A percentile compares a stretch with the other conserved stretches of the same genome.
These are phyloP conservation scores for Chlorella sp. DNA, from an alignment of 139 green algal genomes.

Conservation along the genomic window DNA sequence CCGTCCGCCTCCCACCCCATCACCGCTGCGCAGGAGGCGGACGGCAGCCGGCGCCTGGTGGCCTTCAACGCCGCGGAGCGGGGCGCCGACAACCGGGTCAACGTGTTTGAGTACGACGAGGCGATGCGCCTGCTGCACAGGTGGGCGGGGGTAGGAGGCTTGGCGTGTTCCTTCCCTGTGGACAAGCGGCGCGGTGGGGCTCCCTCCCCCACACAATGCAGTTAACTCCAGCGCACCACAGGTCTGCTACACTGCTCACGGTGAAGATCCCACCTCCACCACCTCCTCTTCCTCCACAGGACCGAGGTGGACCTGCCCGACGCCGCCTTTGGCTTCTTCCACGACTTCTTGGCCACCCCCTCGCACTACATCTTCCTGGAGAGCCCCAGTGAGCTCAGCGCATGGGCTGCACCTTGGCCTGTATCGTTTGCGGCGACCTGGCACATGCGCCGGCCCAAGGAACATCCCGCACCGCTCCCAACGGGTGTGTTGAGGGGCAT, in stretches of 20 bases:
- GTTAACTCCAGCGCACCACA: too few relatives aligned
- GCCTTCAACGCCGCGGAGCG: slow-evolving; percentile 48
- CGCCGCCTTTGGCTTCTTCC: slow-evolving; percentile 63
- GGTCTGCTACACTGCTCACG: too few relatives aligned
- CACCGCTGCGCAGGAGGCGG: slow-evolving; percentile 27
- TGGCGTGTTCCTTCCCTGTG: too few relatives aligned
- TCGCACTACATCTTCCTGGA: slow-evolving; percentile 64
- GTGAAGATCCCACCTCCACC: too few relatives aligned
- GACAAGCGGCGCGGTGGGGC: too few relatives aligned
- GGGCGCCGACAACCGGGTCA: slow-evolving; percentile 22
- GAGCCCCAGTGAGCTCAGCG: slow-evolving; percentile 34
- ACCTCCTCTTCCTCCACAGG: slow-evolving; percentile 14
- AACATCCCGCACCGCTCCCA: too few relatives aligned
- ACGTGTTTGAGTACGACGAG: slow-evolving; percentile 60
- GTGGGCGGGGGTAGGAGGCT: background rate
- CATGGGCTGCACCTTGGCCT: too few relatives aligned
- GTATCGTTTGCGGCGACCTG: too few relatives aligned
- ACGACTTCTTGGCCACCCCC: slow-evolving; percentile 58
- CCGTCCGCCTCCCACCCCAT: background rate
- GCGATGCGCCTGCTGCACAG: slow-evolving; percentile 21
- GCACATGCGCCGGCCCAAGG: too few relatives aligned
- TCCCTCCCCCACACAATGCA: too few relatives aligned
- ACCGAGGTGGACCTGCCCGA: slow-evolving; percentile 27
- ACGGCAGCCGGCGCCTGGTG: slow-evolving; percentile 49
- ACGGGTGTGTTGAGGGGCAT: too few relatives aligned